These are phyloP conservation scores for Saccharomycopsis babjevae DNA, from an alignment of 805 yeast species.

Conservation along the genomic window DNA sequence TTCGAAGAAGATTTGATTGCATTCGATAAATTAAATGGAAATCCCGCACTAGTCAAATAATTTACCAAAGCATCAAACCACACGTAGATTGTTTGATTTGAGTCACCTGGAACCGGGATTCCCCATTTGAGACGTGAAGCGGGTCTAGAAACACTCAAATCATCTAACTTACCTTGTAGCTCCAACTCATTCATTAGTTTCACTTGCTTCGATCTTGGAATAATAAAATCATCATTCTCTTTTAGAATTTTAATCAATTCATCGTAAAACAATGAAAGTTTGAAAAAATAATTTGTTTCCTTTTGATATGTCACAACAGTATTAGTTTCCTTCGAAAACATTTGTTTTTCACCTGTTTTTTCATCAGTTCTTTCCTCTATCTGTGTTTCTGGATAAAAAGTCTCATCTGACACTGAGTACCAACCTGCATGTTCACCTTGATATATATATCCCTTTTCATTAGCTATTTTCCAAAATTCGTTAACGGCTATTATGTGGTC, in stretches of 20 bases:
- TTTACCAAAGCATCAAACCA: slow-evolving; percentile 95
- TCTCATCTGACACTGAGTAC: slow-evolving; percentile 92
- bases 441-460: slow-evolving; percentile 56
- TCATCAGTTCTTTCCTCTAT: slow-evolving; percentile 34
- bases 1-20: not conserved
- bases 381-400: slow-evolving; percentile 81
- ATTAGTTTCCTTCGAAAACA: slow-evolving; percentile 52
- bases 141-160: slow-evolving; percentile 85
- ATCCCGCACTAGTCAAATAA: slow-evolving; percentile 67
- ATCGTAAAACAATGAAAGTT: slow-evolving; percentile 49
- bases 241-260: slow-evolving; percentile 40
- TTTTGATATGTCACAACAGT: slow-evolving; percentile 64
- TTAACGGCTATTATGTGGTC: slow-evolving; percentile 65
- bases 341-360: slow-evolving; percentile 23
- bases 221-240: slow-evolving; percentile 46
- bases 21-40: slow-evolving; percentile 27
- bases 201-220: slow-evolving; percentile 47
- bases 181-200: slow-evolving; percentile 52
- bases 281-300: slow-evolving; percentile 84
- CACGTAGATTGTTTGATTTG: slow-evolving; percentile 74
- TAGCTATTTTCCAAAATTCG: slow-evolving; percentile 57
- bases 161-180: slow-evolving; percentile 35
- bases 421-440: slow-evolving; percentile 84
- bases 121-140: slow-evolving; percentile 77
- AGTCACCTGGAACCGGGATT: slow-evolving; percentile 74